Percentiles rank a stretch among this genome's conserved stretches.
Conservation (phyloP, 2,329 filamentous ascomycete species). For the Trichoderma sp. region DNA sequence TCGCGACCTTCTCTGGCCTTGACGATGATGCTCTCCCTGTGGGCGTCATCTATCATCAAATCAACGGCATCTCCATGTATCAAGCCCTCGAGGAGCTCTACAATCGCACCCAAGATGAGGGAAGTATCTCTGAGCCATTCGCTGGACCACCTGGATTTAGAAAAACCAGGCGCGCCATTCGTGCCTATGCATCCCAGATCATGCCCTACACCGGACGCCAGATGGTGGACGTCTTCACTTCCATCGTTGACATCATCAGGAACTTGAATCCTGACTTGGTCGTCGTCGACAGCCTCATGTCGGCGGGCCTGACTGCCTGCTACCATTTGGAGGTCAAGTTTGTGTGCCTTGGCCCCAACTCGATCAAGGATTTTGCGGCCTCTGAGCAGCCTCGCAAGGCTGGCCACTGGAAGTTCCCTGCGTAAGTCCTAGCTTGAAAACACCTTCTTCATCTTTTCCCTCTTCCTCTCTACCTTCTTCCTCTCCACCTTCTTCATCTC, state of each 20-base stretch:
- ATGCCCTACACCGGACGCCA: slow-evolving; percentile 31
- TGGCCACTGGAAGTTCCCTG: slow-evolving; percentile 38
- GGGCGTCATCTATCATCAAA: slow-evolving; percentile 28
- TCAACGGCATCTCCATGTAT: slow-evolving; percentile 24
- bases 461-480: no score
- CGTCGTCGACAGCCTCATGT: slow-evolving; percentile 43
- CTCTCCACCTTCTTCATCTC: no score
- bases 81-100: slow-evolving; percentile 19
- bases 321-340: slow-evolving; percentile 34
- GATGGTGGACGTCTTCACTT: slow-evolving; percentile 40
- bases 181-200: slow-evolving; percentile 29
- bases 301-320: slow-evolving; percentile 43
- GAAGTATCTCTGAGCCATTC: slow-evolving; percentile 15
- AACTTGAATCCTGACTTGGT: slow-evolving; percentile 39
- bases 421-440: slow-evolving; percentile 29
- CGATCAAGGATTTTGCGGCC: slow-evolving; percentile 40
- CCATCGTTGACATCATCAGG: slow-evolving; percentile 38
- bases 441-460: background rate
- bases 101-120: background rate
- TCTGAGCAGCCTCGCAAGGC: slow-evolving; percentile 37
- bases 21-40: slow-evolving; percentile 25
- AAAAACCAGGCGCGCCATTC: slow-evolving; percentile 31
- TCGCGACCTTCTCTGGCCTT: slow-evolving; percentile 42
- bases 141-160: slow-evolving; percentile 19
- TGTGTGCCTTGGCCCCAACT: slow-evolving; percentile 44